phyloP scores from a whole-genome alignment of 2,329 filamentous ascomycete genomes.

The Aspergillus sp. region DNA sequence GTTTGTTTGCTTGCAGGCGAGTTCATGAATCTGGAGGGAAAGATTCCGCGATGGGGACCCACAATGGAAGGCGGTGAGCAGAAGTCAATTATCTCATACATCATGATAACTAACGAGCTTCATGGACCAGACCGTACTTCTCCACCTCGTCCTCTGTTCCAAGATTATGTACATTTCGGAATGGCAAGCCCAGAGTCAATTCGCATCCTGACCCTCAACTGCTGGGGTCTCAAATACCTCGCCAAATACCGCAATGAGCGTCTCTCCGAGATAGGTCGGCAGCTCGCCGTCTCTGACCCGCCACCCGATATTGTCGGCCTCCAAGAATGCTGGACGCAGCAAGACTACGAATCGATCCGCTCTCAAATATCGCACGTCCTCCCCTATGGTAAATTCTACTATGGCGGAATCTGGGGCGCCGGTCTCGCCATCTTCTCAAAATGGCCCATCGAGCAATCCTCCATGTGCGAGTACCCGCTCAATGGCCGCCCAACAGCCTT shows the following conservation, averaged over 20 bases:
- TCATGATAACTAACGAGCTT: not conserved
- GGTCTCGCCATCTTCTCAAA: constrained; percentile 84
- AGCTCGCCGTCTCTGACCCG: constrained; percentile 67
- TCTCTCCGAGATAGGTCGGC: constrained; percentile 77
- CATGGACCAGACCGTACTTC: not conserved
- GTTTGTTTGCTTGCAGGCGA: not conserved
- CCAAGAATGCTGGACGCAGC: constrained; percentile 90
- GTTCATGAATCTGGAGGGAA: not conserved
- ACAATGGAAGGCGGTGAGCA: constrained; percentile 10
- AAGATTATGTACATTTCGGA: not conserved
- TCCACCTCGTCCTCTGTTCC: not conserved
- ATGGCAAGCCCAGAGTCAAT: constrained; percentile 53
- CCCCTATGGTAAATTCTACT: constrained; percentile 91
- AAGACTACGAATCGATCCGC: constrained; percentile 79
- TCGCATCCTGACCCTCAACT: constrained; percentile 86
- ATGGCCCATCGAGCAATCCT: constrained; percentile 90
- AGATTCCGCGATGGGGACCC: not conserved
- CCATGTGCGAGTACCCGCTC: constrained; percentile 82
- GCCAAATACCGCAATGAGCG: constrained; percentile 75
- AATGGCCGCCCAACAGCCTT: constrained; percentile 93
- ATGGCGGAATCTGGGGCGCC: constrained; percentile 82
- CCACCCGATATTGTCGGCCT: constrained; percentile 83
- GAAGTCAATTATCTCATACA: not conserved
- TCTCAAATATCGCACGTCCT: constrained; percentile 70
- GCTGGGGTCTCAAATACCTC: constrained; percentile 92